A percentile compares a stretch with the other conserved stretches of the same genome.
Conservation (phyloP, 768 basidiomycete genomes). For the Auriscalpium vulgare region DNA sequence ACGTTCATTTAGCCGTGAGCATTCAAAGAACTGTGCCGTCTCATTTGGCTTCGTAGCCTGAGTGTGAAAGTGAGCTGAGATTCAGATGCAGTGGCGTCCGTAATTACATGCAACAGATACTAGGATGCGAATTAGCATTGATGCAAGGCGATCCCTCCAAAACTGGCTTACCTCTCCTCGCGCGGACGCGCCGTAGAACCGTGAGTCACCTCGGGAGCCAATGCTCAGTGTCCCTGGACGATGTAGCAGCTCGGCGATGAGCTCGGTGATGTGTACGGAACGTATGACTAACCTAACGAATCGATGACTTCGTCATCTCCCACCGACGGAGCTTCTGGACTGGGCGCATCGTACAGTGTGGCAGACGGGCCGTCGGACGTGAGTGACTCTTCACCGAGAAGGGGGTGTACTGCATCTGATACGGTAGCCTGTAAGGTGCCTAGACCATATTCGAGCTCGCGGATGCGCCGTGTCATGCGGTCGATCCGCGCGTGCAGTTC, state of each 20-base stretch:
- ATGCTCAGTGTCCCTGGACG: slow-evolving; percentile 48
- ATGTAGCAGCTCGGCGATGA: neutral
- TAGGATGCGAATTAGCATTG: slow-evolving; percentile 14
- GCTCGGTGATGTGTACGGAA: neutral
- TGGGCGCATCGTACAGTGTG: neutral
- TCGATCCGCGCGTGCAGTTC: slow-evolving; percentile 33
- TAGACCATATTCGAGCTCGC: slow-evolving; percentile 12
- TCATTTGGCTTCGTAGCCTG: neutral
- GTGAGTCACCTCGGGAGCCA: slow-evolving; percentile 44
- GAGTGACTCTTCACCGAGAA: slow-evolving; percentile 3
- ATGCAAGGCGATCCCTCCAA: neutral
- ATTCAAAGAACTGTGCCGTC: slow-evolving; percentile 4
- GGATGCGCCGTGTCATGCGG: slow-evolving; percentile 11
- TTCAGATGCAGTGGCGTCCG: too few species aligned
- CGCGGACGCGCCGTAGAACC: slow-evolving; percentile 57
- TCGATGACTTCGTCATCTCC: slow-evolving; percentile 34
- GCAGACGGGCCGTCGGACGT: neutral
- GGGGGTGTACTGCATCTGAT: slow-evolving; percentile 8
- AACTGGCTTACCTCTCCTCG: slow-evolving; percentile 49
- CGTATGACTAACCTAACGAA: slow-evolving; percentile 34
- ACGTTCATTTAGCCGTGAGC: slow-evolving; percentile 10
- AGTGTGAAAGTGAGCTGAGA: neutral
- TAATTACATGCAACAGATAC: slow-evolving; percentile 45
- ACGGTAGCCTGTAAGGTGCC: slow-evolving; percentile 10
- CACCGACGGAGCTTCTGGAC: neutral